Base-by-base conservation (phyloP, 2,329 filamentous ascomycete species). In the Falciphora oryzae region DNA sequence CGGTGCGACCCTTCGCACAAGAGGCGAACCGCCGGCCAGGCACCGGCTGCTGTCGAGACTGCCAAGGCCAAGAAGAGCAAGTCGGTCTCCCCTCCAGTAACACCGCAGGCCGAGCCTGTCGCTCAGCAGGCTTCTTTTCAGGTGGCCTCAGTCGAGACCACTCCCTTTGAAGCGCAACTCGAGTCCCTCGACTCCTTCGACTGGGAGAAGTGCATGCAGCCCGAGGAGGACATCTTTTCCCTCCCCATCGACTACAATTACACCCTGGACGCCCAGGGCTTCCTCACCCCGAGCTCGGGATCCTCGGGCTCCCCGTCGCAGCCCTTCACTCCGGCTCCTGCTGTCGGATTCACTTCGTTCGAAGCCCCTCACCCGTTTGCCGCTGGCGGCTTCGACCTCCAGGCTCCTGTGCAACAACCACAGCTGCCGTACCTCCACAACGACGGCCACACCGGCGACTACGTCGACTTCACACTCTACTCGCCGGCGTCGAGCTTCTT, bases 1-100 rank as follows among this genome's bases (percentile, higher is more conserved):
- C 81, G 85, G 59, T 87, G 85, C 71, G 83, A 86, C 68, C 85
- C 85, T 2, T 84, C 81, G 75, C 84, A 87, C 73, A 84, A 81
- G 78, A 81, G 81, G 76, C 74, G 78, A 32, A 68, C 72, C 27
- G 74, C 76, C 63, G 66, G 78, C 25, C 74, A 74, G 65, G 67
- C 73, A 29, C 75, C 71, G 66, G 69, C 68, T 10, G 69, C 67
- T 62, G 27, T 66, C 38, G 71, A 73, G 64, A 29, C 72, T 38
- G 81, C 77, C 71, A 68, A 75, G 13, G 70, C 75, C 14, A 84
- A 81, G 74, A 83, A 79, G 74, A 67, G 71, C 7, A 80, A 73
- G 72, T 74, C 74, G 64, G 18, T 63, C 10, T 13, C 67, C 13
- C 63, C 65, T 32, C 63, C 57, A 10, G 66, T 61, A 62, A 56